These are phyloP conservation scores for Dryadomyces quercus-mongolicae DNA, from an alignment of 2,329 filamentous ascomycete species.

Conservation along the genomic window DNA sequence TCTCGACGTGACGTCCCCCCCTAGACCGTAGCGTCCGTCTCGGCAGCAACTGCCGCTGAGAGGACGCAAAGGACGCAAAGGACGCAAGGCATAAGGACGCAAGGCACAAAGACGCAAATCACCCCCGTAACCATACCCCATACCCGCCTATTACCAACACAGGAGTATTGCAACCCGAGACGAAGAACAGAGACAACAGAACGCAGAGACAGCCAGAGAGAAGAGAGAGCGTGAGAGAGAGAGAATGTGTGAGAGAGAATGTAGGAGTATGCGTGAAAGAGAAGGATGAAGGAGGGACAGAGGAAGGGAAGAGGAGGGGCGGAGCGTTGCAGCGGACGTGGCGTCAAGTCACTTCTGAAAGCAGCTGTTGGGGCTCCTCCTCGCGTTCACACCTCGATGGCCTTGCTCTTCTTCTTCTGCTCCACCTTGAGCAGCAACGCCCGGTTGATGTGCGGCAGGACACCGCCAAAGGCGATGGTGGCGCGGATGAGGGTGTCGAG, in stretches of 20 bases:
- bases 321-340: neutral
- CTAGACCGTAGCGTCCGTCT: no score
- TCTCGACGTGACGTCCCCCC: no score
- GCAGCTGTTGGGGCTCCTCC: neutral
- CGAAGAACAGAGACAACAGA: no score
- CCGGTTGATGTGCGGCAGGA: slow-evolving; percentile 96
- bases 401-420: slow-evolving; percentile 28
- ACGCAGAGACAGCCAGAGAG: neutral
- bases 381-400: slow-evolving; percentile 19
- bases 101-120: neutral
- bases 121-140: neutral
- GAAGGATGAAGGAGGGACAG: neutral
- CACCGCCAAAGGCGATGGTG: slow-evolving; percentile 96
- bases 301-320: neutral
- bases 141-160: slow-evolving; percentile 2
- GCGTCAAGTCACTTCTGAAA: neutral
- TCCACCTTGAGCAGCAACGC: slow-evolving; percentile 54
- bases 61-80: neutral
- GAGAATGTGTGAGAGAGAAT: neutral
- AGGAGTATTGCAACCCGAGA: neutral
- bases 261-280: neutral
- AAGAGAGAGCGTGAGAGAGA: neutral
- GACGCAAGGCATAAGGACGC: neutral
- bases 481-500: slow-evolving; percentile 94
- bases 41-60: no score